Base-by-base conservation (phyloP, 352 stramenopile genomes). In the Globisporangium lucens region DNA sequence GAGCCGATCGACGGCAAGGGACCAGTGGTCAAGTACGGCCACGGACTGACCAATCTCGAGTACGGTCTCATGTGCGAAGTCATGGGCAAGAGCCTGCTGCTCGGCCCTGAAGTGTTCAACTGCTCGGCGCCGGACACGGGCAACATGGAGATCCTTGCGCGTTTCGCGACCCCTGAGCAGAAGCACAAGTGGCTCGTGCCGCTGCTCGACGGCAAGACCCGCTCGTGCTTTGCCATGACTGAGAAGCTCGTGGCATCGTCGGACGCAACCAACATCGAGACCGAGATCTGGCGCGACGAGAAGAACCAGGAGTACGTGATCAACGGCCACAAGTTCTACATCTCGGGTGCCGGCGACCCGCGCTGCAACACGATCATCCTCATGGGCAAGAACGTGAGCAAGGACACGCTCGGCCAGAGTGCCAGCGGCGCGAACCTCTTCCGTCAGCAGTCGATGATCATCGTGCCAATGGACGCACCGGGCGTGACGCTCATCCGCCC, bases 81-180 rank as follows among this genome's bases (percentile, higher is more conserved):
- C 15, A 99, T 99, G 94, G 97, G 97, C 35, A 79, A 83, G 17
- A 96, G 87, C 6, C 72, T 95, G 2, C 67, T 98, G 33, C 61
- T 99, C 17, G 95, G 89, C 2, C 89, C 96, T 6, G 94, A 99
- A 72, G 93, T 97, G 5, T 99, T 98, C 77, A 99, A 99, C 82
- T 99, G 96, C 80, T 93, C 85, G 55, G 97, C 97, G 8, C 97
- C 97, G 0, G 97, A 99, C 75, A 99, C 97, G 8, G 97, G 97
- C 46, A 99, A 99, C 82, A 99, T 99, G 97, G 96, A 99, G 78
- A 97, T 99, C 36, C 78, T 99, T n/a, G 79, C 95, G 33, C 84
- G 82, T 56, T 99, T 98, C 69, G 97, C 89, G 53, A 98, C 90
- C 0, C 71, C 89, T 1, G 84, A 90, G 61, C 94, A 99, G 75